Conservation (phyloP, 192 early-diverging fungal species). For the Mortierella hygrophila region DNA sequence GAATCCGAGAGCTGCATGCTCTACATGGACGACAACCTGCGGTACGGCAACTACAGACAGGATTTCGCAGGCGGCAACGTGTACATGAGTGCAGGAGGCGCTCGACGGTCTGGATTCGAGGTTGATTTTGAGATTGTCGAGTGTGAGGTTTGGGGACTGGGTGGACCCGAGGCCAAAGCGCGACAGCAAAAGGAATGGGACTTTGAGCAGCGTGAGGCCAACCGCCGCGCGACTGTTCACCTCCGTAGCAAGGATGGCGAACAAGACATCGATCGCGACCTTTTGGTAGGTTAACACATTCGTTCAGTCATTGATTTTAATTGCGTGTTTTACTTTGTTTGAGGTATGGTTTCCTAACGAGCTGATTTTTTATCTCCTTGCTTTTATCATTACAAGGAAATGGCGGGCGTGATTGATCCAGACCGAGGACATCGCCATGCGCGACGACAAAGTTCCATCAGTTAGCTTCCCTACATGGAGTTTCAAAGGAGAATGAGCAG, state of each 20-base stretch:
- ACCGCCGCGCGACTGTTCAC: conserved; percentile 57
- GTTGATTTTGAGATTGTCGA: conserved; percentile 59
- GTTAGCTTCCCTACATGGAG: background rate
- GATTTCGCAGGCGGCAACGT: conserved; percentile 54
- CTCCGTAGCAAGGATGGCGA: conserved; percentile 51
- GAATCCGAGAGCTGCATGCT: conserved; percentile 56
- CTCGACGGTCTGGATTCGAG: conserved; percentile 40
- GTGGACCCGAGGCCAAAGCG: conserved; percentile 55
- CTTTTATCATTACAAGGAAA: background rate
- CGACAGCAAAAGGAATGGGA: conserved; percentile 61
- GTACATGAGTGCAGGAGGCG: conserved; percentile 23
- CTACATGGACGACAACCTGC: conserved; percentile 63
- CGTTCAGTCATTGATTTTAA: background rate
- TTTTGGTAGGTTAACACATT: conserved; percentile 22
- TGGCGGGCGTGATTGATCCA: conserved; percentile 1
- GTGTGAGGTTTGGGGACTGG: conserved; percentile 68
- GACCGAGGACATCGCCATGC: conserved; percentile 4
- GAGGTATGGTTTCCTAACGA: background rate
- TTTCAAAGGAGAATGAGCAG: too few species aligned
- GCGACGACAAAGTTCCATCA: background rate
- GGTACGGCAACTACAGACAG: conserved; percentile 57
- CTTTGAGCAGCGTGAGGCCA: conserved; percentile 64
- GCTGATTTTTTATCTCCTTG: background rate
- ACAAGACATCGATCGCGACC: conserved; percentile 59
- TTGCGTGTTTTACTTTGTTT: background rate